phyloP scores from a whole-genome alignment of 164 flowering plant genomes.

The Warburgia ugandensis region DNA sequence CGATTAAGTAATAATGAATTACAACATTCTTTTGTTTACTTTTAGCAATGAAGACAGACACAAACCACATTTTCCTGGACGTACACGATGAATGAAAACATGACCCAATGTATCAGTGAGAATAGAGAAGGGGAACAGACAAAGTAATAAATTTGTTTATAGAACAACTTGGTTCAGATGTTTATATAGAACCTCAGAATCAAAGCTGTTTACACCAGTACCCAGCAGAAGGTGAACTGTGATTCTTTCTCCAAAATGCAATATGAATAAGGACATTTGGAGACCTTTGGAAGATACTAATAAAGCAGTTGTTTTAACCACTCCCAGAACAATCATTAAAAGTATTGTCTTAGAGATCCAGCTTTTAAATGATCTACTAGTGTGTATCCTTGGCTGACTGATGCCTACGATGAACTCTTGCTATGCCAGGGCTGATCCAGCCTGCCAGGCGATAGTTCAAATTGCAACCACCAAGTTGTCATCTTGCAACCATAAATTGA shows the following conservation, averaged over 20 bases:
- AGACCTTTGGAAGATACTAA: too few species aligned
- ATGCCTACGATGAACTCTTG: neutral
- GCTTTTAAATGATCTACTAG: neutral
- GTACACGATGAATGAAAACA: too few species aligned
- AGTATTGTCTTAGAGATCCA: conserved; percentile 38
- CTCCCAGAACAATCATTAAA: too few species aligned
- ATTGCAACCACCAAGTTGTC: conserved; percentile 26
- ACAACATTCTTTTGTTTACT: too few species aligned
- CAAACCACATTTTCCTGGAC: too few species aligned
- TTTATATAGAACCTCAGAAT: neutral
- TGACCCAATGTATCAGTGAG: too few species aligned
- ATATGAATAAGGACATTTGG: too few species aligned
- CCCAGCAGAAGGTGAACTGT: neutral
- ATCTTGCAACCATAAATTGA: conserved; percentile 24
- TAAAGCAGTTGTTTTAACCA: too few species aligned
- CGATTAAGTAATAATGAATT: too few species aligned
- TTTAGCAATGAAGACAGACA: too few species aligned
- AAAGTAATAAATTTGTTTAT: conserved; percentile 1
- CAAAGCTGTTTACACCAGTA: neutral
- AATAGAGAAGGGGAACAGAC: too few species aligned
- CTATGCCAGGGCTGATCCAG: conserved; percentile 3
- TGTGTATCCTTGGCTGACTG: too few species aligned
- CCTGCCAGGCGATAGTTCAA: conserved; percentile 2
- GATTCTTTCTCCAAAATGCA: conserved; percentile 15
- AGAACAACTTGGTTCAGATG: neutral